These are phyloP conservation scores for Chaetomium olivaceum DNA, from an alignment of 2,329 filamentous ascomycete genomes.

Conservation along the genomic window DNA sequence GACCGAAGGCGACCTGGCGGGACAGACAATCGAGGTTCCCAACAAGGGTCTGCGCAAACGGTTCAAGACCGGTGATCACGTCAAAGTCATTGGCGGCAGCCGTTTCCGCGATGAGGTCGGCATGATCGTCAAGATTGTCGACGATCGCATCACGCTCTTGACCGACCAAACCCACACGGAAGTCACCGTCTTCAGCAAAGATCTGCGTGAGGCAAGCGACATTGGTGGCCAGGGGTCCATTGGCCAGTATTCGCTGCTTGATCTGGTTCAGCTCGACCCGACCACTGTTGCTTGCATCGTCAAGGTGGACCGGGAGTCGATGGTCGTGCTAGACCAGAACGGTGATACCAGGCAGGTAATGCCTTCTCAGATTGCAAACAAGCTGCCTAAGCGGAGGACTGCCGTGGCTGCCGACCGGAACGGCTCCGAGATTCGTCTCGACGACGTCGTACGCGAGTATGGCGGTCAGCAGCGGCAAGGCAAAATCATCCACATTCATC, in stretches of 20 bases:
- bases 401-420: slow-evolving; percentile 91
- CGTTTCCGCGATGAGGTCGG: slow-evolving; percentile 93
- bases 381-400: slow-evolving; percentile 76
- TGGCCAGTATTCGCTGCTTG: slow-evolving; percentile 89
- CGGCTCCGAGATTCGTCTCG: slow-evolving; percentile 86
- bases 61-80: slow-evolving; percentile 91
- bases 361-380: slow-evolving; percentile 89
- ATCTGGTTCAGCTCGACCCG: slow-evolving; percentile 90
- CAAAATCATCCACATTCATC: slow-evolving; percentile 89
- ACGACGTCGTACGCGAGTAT: slow-evolving; percentile 89
- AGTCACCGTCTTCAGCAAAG: slow-evolving; percentile 97
- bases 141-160: slow-evolving; percentile 88
- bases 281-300: slow-evolving; percentile 91
- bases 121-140: slow-evolving; percentile 91
- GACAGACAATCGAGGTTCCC: slow-evolving; percentile 87
- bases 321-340: slow-evolving; percentile 88
- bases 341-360: slow-evolving; percentile 79
- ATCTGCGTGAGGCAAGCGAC: slow-evolving; percentile 89
- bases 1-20: slow-evolving; percentile 75
- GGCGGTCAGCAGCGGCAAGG: slow-evolving; percentile 83
- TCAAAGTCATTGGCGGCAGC: slow-evolving; percentile 97
- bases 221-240: slow-evolving; percentile 80
- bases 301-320: slow-evolving; percentile 90
- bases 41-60: slow-evolving; percentile 89
- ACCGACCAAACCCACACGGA: slow-evolving; percentile 92